phyloP scores from a whole-genome alignment of 257 asterid species.

The Echites panduratus region DNA sequence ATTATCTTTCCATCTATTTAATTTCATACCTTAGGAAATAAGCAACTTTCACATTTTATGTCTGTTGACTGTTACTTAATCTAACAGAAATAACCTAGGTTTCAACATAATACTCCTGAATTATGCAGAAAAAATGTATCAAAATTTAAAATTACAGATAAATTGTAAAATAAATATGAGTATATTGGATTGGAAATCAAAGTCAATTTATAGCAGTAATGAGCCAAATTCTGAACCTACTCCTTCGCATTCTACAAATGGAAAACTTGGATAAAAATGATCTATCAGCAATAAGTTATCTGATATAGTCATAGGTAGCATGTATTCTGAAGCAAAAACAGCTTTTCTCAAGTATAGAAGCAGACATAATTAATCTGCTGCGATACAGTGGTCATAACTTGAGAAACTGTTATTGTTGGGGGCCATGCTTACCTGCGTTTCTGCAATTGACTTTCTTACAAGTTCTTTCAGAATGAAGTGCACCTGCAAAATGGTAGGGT shows the following conservation, averaged over 20 bases:
- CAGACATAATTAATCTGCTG: background rate
- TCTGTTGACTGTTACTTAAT: background rate
- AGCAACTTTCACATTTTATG: background rate
- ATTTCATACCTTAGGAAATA: background rate
- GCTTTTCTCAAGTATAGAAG: background rate
- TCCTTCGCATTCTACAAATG: background rate
- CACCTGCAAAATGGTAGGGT: constrained; percentile 44
- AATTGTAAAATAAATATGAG: background rate
- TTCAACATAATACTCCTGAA: background rate
- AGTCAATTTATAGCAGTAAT: background rate
- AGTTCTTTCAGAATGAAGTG: constrained; percentile 87
- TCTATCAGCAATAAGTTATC: background rate
- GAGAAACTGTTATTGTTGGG: background rate
- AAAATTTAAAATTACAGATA: background rate
- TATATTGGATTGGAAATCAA: background rate
- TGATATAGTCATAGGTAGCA: background rate
- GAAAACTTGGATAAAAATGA: background rate
- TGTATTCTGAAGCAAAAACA: background rate
- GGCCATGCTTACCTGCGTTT: constrained; percentile 53
- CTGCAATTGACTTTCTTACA: constrained; percentile 82
- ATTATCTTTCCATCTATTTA: background rate
- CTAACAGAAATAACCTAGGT: background rate
- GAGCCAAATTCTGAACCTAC: background rate
- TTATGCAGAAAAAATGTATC: background rate
- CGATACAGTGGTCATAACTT: background rate